A percentile compares a stretch with the other conserved stretches of the same genome.
phyloP scores from a whole-genome alignment of 805 yeast genomes.

The Torulaspora indica region DNA sequence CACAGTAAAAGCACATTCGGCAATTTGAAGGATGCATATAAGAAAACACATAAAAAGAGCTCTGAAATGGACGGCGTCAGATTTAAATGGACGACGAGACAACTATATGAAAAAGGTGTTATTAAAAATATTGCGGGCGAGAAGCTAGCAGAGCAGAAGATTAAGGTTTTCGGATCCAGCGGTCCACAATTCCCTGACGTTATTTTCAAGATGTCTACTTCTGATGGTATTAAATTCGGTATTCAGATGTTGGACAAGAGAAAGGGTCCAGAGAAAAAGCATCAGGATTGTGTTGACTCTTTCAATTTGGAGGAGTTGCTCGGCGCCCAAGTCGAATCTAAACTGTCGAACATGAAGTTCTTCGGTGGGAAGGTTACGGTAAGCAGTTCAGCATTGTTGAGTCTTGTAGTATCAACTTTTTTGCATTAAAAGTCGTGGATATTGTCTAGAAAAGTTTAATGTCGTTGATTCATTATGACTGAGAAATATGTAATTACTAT shows the following conservation, averaged over 20 bases:
- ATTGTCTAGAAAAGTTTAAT: background rate
- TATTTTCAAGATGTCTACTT: constrained; percentile 67
- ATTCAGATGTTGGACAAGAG: constrained; percentile 48
- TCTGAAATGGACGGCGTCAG: constrained; percentile 41
- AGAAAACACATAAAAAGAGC: constrained; percentile 33
- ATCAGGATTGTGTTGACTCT: constrained; percentile 38
- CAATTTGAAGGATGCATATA: constrained; percentile 41
- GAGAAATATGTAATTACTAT: too few relatives aligned
- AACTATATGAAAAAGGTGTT: constrained; percentile 67
- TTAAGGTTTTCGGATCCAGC: constrained; percentile 39
- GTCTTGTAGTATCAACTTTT: constrained; percentile 70
- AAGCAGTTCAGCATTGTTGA: constrained; percentile 61
- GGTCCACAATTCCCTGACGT: constrained; percentile 59
- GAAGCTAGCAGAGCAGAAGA: constrained; percentile 37
- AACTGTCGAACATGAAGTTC: constrained; percentile 46
- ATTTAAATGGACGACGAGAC: constrained; percentile 73
- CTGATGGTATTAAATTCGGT: constrained; percentile 64
- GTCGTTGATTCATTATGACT: too few relatives aligned
- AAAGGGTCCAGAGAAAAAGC: constrained; percentile 25
- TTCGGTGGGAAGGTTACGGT: constrained; percentile 67
- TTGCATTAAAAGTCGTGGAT: constrained; percentile 7
- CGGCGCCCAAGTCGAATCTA: constrained; percentile 65
- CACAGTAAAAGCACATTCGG: constrained; percentile 29
- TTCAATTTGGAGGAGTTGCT: constrained; percentile 69
- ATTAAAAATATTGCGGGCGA: constrained; percentile 56